phyloP scores from a whole-genome alignment of 306 rosid species.

The Cucumis sativus region DNA sequence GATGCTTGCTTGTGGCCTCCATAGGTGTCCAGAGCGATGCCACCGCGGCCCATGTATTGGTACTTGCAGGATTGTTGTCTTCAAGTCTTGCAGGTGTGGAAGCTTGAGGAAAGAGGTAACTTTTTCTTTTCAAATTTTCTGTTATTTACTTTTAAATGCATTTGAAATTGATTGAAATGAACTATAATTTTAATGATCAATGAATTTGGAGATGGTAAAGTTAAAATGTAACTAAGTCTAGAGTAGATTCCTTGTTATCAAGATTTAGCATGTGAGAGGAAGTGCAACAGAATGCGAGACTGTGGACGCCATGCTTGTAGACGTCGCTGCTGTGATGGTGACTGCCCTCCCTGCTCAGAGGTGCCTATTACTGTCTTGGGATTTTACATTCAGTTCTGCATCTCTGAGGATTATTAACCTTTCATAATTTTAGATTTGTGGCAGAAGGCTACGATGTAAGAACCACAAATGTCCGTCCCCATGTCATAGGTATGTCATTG shows the following conservation, averaged over 20 bases:
- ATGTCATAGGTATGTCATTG: conserved; percentile 63
- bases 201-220: conserved; percentile 13
- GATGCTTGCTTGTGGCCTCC: conserved; percentile 56
- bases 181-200: background rate
- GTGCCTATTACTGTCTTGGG: conserved; percentile 22
- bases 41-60: conserved; percentile 69
- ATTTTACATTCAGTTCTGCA: conserved; percentile 11
- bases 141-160: background rate
- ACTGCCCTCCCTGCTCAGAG: conserved; percentile 91
- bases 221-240: conserved; percentile 36
- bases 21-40: conserved; percentile 81
- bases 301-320: conserved; percentile 85
- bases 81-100: conserved; percentile 72
- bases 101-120: conserved; percentile 84
- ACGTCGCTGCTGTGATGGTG: conserved; percentile 94
- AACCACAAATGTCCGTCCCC: conserved; percentile 95
- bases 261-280: conserved; percentile 84
- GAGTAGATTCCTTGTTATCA: conserved; percentile 95
- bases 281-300: conserved; percentile 67
- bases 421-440: conserved; percentile 52
- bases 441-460: conserved; percentile 78
- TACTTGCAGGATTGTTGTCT: conserved; percentile 67
- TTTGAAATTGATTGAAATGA: background rate
- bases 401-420: conserved; percentile 12
- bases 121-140: background rate